Evolutionary conservation across 1,139 yeast genomes (phyloP).

Genomic region (Lodderomyces oxycetoniae): DNA sequence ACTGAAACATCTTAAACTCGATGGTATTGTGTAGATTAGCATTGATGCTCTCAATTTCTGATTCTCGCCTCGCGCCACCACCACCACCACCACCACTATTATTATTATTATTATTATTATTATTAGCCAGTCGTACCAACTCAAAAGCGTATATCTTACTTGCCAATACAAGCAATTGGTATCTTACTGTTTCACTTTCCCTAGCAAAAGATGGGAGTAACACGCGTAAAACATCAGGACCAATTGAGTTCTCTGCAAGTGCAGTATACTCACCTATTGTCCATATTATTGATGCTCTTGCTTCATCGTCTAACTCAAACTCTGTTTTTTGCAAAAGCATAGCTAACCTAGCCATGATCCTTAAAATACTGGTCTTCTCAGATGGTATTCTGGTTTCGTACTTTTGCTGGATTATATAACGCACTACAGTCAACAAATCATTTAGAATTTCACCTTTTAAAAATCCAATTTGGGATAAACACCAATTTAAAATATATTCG

Average conservation of each 20-base stretch:
- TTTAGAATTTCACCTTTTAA: constrained; percentile 38
- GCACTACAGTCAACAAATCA: constrained; percentile 62
- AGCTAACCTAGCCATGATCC: constrained; percentile 37
- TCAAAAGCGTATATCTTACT: constrained; percentile 65
- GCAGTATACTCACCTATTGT: constrained; percentile 75
- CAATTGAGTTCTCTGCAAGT: constrained; percentile 41
- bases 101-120: too few relatives aligned
- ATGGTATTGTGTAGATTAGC: constrained; percentile 25
- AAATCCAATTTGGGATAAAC: constrained; percentile 30
- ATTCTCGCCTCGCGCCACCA: too few relatives aligned
- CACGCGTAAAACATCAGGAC: constrained; percentile 72
- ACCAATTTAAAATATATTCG: constrained; percentile 38
- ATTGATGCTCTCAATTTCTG: constrained; percentile 15
- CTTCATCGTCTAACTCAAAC: constrained; percentile 39
- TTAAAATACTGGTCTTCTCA: constrained; percentile 26
- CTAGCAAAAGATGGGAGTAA: constrained; percentile 51
- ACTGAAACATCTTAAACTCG: constrained; percentile 54
- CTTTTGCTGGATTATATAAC: constrained; percentile 65
- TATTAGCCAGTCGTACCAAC: constrained; percentile 32
- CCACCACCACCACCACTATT: too few relatives aligned
- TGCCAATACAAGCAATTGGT: constrained; percentile 68
- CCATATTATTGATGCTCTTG: constrained; percentile 87
- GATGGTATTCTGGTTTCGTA: constrained; percentile 18
- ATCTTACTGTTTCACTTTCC: constrained; percentile 59
- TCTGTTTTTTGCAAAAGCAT: constrained; percentile 23